Conservation (phyloP, 345 rosid species). For the Syzygium oleosum region DNA sequence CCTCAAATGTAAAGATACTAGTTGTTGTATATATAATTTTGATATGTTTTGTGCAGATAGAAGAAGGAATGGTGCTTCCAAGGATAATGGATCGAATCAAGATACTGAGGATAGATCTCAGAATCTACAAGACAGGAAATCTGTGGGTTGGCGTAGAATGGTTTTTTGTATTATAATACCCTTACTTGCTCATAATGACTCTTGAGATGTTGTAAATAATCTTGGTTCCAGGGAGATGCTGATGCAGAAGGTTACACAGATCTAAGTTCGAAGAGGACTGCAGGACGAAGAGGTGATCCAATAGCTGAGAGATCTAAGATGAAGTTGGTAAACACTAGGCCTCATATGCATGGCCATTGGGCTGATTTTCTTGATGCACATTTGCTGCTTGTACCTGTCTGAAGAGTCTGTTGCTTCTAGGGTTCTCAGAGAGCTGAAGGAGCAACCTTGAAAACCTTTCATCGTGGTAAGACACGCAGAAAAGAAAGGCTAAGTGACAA, state of each 20-base stretch:
- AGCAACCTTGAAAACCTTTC: neutral
- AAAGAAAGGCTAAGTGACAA: neutral
- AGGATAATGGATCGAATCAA: conserved; percentile 5
- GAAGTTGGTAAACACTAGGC: neutral
- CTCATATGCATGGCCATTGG: neutral
- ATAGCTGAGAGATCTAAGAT: neutral
- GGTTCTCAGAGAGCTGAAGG: neutral
- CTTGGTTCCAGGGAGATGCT: neutral
- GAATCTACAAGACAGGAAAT: neutral
- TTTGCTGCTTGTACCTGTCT: neutral
- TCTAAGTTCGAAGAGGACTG: neutral
- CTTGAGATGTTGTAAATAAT: neutral
- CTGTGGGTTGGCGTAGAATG: neutral
- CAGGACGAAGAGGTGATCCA: neutral
- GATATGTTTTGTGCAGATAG: conserved; percentile 6
- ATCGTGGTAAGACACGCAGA: neutral
- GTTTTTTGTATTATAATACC: neutral
- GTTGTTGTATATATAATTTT: neutral
- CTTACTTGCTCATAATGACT: neutral
- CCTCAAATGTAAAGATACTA: neutral
- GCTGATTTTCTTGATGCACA: neutral
- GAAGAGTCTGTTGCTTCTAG: neutral
- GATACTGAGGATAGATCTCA: neutral
- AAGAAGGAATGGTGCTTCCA: conserved; percentile 7
- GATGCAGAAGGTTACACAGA: neutral